Conservation (phyloP, 345 rosid genomes). For the Citrus cavaleriei region DNA sequence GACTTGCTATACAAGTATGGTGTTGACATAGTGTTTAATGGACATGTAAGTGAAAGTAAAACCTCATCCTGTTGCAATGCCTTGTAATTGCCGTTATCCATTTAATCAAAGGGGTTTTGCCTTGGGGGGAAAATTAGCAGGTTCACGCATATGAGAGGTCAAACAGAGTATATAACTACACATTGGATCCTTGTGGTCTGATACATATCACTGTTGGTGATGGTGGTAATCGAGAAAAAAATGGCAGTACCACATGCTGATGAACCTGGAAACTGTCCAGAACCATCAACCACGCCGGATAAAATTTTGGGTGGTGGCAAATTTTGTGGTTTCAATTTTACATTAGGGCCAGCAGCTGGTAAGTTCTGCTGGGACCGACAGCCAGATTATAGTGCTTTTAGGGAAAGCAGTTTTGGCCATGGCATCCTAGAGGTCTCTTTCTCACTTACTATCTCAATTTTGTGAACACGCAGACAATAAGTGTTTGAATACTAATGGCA, state of each 20-base stretch:
- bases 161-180: conserved; percentile 80
- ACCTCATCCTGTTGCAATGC: background rate
- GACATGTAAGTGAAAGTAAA: conserved; percentile 47
- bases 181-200: conserved; percentile 77
- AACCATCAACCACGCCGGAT: conserved; percentile 54
- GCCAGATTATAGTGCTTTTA: conserved; percentile 55
- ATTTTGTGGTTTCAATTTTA: conserved; percentile 60
- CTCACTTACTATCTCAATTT: background rate
- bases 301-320: conserved; percentile 30
- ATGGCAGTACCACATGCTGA: conserved; percentile 69
- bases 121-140: conserved; percentile 26
- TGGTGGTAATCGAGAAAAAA: conserved; percentile 70
- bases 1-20: conserved; percentile 56
- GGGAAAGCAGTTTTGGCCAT: conserved; percentile 63
- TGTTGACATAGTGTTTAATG: conserved; percentile 76
- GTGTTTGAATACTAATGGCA: background rate
- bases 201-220: conserved; percentile 67
- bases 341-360: conserved; percentile 62
- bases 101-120: background rate
- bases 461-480: background rate
- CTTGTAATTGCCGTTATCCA: background rate
- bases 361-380: conserved; percentile 64
- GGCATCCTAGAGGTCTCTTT: conserved; percentile 47
- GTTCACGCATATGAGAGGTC: conserved; percentile 95
- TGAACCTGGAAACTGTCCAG: conserved; percentile 76